These are phyloP conservation scores for Zea luxurians DNA, from an alignment of 176 grass and related monocot genomes.

Conservation along the genomic window DNA sequence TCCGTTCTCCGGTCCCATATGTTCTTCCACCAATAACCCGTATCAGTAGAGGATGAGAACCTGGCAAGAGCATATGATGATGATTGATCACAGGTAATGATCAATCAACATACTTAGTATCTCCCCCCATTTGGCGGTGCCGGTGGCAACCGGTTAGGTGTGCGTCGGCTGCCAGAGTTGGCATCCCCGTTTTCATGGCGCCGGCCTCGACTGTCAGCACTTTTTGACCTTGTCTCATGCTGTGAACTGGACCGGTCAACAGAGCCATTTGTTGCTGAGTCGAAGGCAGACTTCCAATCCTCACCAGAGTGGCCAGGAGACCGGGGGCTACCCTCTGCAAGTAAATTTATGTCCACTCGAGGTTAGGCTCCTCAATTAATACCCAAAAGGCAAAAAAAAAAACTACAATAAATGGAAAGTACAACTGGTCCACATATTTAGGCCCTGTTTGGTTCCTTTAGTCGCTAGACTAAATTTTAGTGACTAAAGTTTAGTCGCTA, in stretches of 20 bases:
- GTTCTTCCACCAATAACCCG: conserved; percentile 25
- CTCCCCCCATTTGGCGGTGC: conserved; percentile 54
- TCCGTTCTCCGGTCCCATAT: conserved; percentile 15
- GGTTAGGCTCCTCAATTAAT: conserved; percentile 18
- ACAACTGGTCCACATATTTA: conserved; percentile 12
- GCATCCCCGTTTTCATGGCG: conserved; percentile 78
- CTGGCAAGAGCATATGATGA: conserved; percentile 31
- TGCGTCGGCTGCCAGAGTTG: conserved; percentile 65
- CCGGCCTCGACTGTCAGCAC: conserved; percentile 60
- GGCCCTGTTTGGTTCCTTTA: too few relatives aligned
- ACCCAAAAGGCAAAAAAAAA: background rate
- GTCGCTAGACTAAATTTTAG: too few relatives aligned
- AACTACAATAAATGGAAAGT: conserved; percentile 26
- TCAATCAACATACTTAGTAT: conserved; percentile 48
- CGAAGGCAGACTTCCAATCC: conserved; percentile 94
- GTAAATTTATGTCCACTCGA: conserved; percentile 29
- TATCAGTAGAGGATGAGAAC: conserved; percentile 9
- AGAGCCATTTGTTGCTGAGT: conserved; percentile 63
- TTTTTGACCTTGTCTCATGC: conserved; percentile 74
- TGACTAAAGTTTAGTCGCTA: too few relatives aligned
- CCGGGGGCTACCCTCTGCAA: conserved; percentile 66
- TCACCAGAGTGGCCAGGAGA: conserved; percentile 62
- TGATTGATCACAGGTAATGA: conserved; percentile 25
- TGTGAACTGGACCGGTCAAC: conserved; percentile 47
- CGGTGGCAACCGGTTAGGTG: conserved; percentile 83